Evolutionary conservation across 2,329 filamentous ascomycete species (phyloP), one percentile per base, ranked within the genome.

Genomic region (Pestalotiopsis sp.): DNA sequence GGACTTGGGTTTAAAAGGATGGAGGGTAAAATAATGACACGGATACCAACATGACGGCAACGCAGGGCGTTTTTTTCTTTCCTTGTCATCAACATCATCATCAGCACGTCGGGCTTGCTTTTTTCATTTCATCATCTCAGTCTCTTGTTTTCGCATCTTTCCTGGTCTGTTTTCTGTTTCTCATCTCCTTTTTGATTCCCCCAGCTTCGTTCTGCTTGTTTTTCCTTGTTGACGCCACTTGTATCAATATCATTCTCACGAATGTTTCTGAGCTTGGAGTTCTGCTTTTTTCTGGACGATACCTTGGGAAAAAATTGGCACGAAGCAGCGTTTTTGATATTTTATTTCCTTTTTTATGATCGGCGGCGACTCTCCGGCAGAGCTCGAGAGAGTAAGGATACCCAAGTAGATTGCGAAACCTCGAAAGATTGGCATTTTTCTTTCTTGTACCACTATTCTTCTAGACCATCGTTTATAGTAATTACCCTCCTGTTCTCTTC

Each of bases 381-480:
- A 52, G 45, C 17, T 52, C 45, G 45, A 52, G 45, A 52, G 45
- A n/a, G 31, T 20, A 52, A 52, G 45, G 45, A 52, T 52, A 52
- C 45, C 45, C 45, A n/a, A 20, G 17, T 52, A 52, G 45, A 52
- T 52, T 52, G 45, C 45, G 20, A 52, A n/a, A 52, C 4, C 45
- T n/a, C 45, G 45, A 20, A 61, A 56, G 14, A 38, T 49, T 45
- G 57, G 20, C 20, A 41, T 12, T n/a, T 3, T 56, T 65, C 52
- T 68, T 14, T 17, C 65, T 45, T 74, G 73, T 74, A 75, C 65
- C 68, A 75, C 69, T 77, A 74, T 57, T 57, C 66, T 76, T 77
- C 74, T 72, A 68, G 71, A 76, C 75, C 74, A 69, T 76, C 75
- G 69, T 73, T 77, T 66, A 74, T 66, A 59, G 65, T 68, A 69